These are phyloP conservation scores for Lactarius quietus DNA, from an alignment of 768 basidiomycete genomes.

Conservation along the genomic window DNA sequence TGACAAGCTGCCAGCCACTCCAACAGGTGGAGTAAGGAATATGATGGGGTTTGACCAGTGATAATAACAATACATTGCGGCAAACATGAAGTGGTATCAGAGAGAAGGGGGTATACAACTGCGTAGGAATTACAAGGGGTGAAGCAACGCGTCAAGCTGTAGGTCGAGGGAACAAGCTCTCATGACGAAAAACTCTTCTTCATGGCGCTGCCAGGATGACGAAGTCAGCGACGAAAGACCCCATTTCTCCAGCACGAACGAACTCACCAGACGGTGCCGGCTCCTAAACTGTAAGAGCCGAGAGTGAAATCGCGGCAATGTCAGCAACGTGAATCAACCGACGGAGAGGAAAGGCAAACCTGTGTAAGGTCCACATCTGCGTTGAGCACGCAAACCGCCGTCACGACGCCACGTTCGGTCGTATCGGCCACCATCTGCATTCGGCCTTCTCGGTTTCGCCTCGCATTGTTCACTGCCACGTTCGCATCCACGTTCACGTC, in stretches of 20 bases:
- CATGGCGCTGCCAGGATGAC: neutral
- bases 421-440: no score
- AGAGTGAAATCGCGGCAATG: no score
- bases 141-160: neutral
- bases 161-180: neutral
- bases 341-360: no score
- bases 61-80: neutral
- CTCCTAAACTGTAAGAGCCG: constrained; percentile 7
- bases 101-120: neutral
- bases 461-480: no score
- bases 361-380: no score
- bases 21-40: no score
- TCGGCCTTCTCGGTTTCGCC: no score
- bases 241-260: neutral
- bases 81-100: neutral
- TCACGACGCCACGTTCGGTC: no score
- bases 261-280: constrained; percentile 9
- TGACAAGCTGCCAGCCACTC: no score
- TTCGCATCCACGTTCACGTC: no score
- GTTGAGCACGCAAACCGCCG: no score
- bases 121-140: neutral
- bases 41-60: neutral
- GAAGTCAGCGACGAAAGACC: neutral
- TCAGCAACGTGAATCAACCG: no score
- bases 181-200: neutral